A percentile compares a stretch with the other conserved stretches of the same genome.
These are phyloP conservation scores for Yamadazyma kanchanaburiensis DNA, from an alignment of 1,139 yeast genomes.

Conservation along the genomic window DNA sequence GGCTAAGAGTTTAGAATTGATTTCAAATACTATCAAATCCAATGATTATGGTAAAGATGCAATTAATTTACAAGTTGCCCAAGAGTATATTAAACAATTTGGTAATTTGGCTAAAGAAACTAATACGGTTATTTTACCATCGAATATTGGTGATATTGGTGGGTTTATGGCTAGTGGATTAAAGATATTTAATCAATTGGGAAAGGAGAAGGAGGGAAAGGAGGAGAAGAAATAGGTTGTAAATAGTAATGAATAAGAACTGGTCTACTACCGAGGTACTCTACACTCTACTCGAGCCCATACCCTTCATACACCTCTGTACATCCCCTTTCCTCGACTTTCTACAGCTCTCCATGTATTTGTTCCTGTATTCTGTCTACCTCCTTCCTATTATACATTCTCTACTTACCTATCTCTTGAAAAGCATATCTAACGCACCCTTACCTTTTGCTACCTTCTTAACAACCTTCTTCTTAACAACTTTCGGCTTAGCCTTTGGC, in stretches of 20 bases:
- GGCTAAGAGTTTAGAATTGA: conserved; percentile 62
- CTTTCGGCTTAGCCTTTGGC: conserved; percentile 17
- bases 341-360: too few relatives aligned
- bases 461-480: conserved; percentile 4
- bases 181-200: conserved; percentile 63
- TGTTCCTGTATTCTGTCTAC: too few relatives aligned
- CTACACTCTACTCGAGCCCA: too few relatives aligned
- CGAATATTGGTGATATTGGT: conserved; percentile 72
- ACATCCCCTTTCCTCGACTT: too few relatives aligned
- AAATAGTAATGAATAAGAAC: background rate
- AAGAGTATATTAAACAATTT: conserved; percentile 78
- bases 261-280: background rate
- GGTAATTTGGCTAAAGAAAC: conserved; percentile 80
- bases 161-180: conserved; percentile 74
- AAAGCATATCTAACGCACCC: conserved; percentile 65
- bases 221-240: background rate
- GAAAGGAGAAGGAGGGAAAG: conserved; percentile 6
- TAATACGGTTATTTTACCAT: conserved; percentile 74
- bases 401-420: conserved; percentile 20
- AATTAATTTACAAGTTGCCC: conserved; percentile 76
- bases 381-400: background rate
- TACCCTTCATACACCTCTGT: too few relatives aligned
- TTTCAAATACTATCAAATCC: conserved; percentile 64
- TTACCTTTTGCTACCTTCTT: conserved; percentile 44
- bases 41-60: conserved; percentile 76